These are phyloP conservation scores for Tillandsia leiboldiana DNA, from an alignment of 176 grass and related monocot genomes.

Conservation along the genomic window DNA sequence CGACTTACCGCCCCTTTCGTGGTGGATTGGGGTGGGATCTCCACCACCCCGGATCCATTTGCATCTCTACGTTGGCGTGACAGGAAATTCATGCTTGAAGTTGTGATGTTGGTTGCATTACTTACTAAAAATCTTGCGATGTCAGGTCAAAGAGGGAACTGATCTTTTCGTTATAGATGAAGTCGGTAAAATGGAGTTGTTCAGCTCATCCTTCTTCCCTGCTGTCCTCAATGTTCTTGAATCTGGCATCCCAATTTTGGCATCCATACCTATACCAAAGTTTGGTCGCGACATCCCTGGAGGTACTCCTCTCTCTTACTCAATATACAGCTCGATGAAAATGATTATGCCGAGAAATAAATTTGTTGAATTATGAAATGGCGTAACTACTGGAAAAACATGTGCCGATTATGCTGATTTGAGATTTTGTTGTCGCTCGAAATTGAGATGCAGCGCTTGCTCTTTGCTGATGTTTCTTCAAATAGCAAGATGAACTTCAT, in stretches of 20 bases:
- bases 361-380: background rate
- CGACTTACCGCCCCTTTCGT: no score
- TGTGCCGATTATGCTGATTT: no score
- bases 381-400: background rate
- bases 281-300: constrained; percentile 75
- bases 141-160: constrained; percentile 61
- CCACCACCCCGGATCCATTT: no score
- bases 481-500: background rate
- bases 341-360: background rate
- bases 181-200: constrained; percentile 96
- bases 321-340: background rate
- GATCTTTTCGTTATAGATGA: constrained; percentile 94
- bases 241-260: constrained; percentile 60
- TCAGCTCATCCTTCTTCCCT: constrained; percentile 75
- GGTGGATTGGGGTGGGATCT: no score
- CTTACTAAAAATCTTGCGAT: constrained; percentile 16
- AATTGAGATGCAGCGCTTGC: no score
- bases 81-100: background rate
- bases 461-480: background rate
- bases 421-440: no score
- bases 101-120: background rate
- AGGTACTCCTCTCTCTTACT: constrained; percentile 33
- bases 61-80: no score
- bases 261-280: constrained; percentile 62
- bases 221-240: constrained; percentile 78